Percentiles rank a stretch among this genome's conserved stretches.
Evolutionary conservation across 2,329 filamentous ascomycete genomes (phyloP).

Genomic region (Aspergillus pseudoterreus): DNA sequence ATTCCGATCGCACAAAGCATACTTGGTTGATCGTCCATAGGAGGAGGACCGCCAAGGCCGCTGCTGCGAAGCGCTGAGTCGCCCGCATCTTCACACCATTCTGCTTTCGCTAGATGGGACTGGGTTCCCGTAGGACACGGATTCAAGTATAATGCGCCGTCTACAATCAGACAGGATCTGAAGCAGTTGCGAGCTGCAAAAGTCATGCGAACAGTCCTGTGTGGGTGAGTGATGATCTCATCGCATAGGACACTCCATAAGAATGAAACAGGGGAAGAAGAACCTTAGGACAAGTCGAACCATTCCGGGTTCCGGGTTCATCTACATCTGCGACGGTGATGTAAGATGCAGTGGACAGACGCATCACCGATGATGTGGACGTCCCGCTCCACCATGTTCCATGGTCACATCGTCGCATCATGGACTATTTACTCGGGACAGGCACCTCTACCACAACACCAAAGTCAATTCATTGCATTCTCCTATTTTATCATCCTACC

Average conservation of each 20-base stretch:
- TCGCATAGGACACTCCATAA: too few relatives aligned
- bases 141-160: not conserved
- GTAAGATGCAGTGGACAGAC: too few relatives aligned
- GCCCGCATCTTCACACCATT: not conserved
- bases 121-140: not conserved
- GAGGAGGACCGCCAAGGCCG: conserved; percentile 13
- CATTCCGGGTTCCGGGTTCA: too few relatives aligned
- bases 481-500: not conserved
- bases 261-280: too few relatives aligned
- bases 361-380: not conserved
- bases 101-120: not conserved
- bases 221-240: too few relatives aligned
- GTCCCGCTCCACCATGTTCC: not conserved
- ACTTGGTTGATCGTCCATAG: conserved; percentile 19
- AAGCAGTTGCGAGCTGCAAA: too few relatives aligned
- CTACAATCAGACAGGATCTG: not conserved
- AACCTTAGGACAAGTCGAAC: too few relatives aligned
- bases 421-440: not conserved
- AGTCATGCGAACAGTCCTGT: too few relatives aligned
- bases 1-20: conserved; percentile 12
- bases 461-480: not conserved
- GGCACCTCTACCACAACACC: too few relatives aligned
- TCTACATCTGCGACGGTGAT: too few relatives aligned
- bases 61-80: not conserved
- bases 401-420: not conserved